phyloP scores from a whole-genome alignment of 2,329 filamentous ascomycete species.

The Penicillium sp. region DNA sequence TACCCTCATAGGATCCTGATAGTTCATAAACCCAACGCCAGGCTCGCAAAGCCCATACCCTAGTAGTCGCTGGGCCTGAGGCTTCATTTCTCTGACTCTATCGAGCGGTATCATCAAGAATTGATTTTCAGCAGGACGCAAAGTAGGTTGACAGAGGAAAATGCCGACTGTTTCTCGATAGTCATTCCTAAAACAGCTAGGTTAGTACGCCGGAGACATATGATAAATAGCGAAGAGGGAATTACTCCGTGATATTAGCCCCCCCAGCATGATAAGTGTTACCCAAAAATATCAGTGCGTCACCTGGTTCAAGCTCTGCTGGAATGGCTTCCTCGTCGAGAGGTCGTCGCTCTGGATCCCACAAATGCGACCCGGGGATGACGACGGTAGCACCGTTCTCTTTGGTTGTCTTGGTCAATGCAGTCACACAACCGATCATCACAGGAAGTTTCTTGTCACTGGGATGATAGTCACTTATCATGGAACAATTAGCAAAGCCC shows the following conservation, averaged over 20 bases:
- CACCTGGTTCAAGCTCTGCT: conserved; percentile 47
- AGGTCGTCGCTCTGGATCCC: conserved; percentile 44
- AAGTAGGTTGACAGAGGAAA: conserved; percentile 40
- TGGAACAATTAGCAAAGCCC: not conserved
- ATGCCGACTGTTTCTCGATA: conserved; percentile 37
- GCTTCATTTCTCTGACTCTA: conserved; percentile 34
- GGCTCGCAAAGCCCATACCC: conserved; percentile 41
- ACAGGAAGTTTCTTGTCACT: conserved; percentile 41
- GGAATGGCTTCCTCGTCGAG: conserved; percentile 44
- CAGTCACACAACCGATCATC: conserved; percentile 46
- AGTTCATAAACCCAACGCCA: conserved; percentile 41
- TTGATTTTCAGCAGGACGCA: conserved; percentile 43
- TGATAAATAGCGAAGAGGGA: not conserved
- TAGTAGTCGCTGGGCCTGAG: conserved; percentile 37
- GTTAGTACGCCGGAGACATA: not conserved
- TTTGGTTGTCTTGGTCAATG: conserved; percentile 45
- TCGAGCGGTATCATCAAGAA: conserved; percentile 37
- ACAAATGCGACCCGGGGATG: conserved; percentile 48
- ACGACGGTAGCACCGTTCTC: conserved; percentile 50
- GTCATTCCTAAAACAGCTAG: conserved; percentile 21
- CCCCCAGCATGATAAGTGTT: conserved; percentile 49
- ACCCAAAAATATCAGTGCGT: conserved; percentile 46
- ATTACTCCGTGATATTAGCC: conserved; percentile 33
- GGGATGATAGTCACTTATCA: conserved; percentile 28
- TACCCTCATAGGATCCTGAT: conserved; percentile 44